Evolutionary conservation across 345 rosid species (phyloP).

Genomic region (Lumnitzera racemosa): DNA sequence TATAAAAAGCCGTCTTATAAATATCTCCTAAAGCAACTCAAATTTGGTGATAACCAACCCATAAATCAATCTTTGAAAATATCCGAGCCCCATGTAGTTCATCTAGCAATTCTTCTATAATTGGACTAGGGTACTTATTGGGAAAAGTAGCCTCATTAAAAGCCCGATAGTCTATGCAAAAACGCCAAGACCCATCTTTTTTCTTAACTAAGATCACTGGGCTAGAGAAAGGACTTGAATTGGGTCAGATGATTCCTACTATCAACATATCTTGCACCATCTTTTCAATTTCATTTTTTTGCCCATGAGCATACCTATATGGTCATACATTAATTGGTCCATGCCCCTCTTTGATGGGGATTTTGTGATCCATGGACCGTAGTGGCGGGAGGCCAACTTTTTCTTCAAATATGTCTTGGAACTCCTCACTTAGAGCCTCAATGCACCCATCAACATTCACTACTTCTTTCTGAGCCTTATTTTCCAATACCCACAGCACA

Average conservation of each 20-base stretch:
- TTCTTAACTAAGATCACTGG: not conserved
- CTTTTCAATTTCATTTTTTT: not conserved
- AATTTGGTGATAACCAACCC: not conserved
- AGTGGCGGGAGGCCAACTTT: not conserved
- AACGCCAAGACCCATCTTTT: not conserved
- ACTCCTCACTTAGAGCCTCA: too few relatives aligned
- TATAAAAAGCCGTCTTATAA: not conserved
- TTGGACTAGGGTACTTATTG: not conserved
- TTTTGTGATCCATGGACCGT: not conserved
- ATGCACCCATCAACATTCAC: too few relatives aligned
- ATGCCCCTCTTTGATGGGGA: not conserved
- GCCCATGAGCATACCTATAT: not conserved
- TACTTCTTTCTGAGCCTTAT: too few relatives aligned
- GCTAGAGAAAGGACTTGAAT: not conserved
- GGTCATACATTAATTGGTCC: not conserved
- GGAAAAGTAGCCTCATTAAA: not conserved
- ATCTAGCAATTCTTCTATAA: not conserved
- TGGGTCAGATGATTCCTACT: not conserved
- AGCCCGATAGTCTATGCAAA: not conserved
- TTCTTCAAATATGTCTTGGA: too few relatives aligned
- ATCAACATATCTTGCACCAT: not conserved
- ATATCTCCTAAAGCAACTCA: not conserved
- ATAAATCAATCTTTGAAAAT: not conserved
- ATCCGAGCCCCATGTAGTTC: not conserved
- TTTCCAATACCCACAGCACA: too few relatives aligned